These are phyloP conservation scores for Botrytis hyacinthi DNA, from an alignment of 2,329 filamentous ascomycete species.

Conservation along the genomic window DNA sequence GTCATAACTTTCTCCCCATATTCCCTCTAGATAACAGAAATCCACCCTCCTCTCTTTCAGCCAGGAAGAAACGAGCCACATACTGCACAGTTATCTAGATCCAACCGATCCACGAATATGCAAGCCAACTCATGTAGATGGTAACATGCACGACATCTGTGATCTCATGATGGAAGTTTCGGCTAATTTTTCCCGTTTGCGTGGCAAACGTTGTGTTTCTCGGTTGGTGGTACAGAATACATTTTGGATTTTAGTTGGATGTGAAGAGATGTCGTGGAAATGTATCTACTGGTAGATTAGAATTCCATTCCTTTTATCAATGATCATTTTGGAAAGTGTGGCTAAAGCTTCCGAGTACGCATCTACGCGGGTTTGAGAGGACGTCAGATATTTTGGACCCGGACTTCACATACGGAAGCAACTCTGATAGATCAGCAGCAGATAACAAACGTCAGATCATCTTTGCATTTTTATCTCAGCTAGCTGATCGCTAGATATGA, in stretches of 20 bases:
- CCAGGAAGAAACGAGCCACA: not conserved
- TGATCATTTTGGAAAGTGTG: not conserved
- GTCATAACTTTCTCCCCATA: not conserved
- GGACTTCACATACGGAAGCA: not conserved
- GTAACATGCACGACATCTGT: not conserved
- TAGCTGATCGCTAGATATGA: not conserved
- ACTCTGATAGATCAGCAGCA: not conserved
- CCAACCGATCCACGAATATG: not conserved
- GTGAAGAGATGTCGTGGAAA: not conserved
- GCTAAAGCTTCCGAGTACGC: not conserved
- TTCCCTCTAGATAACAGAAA: not conserved
- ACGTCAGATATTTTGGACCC: not conserved
- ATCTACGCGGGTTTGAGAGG: not conserved
- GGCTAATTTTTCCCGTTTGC: not conserved
- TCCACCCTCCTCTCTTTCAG: not conserved
- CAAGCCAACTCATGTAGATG: not conserved
- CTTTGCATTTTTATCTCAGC: not conserved
- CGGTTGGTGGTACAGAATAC: not conserved
- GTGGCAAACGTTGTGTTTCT: not conserved
- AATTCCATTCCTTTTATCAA: accelerated
- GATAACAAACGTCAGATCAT: not conserved
- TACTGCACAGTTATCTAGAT: not conserved
- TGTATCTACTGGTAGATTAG: not conserved
- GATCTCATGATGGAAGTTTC: not conserved
- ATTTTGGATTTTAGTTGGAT: not conserved